These are phyloP conservation scores for Juncus effusus DNA, from an alignment of 176 grass and related monocot genomes.

Conservation along the genomic window DNA sequence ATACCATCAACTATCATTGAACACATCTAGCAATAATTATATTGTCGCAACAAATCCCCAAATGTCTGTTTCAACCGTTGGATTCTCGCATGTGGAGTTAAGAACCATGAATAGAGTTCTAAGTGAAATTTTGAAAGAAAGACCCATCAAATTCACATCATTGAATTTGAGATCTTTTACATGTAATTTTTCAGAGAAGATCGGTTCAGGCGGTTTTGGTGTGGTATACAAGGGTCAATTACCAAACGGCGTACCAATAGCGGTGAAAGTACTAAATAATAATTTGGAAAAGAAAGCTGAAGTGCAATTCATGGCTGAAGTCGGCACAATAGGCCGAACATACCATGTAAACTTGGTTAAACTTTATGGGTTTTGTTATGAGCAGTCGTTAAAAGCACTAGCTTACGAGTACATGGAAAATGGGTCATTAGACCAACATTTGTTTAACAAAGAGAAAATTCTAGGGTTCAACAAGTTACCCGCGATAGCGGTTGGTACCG, in stretches of 20 bases:
- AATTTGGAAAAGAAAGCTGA: slow-evolving; percentile 39
- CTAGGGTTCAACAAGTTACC: slow-evolving; percentile 26
- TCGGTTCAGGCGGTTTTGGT: slow-evolving; percentile 55
- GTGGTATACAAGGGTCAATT: slow-evolving; percentile 52
- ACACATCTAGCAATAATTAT: too few species aligned
- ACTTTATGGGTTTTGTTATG: slow-evolving; percentile 37
- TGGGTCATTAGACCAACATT: slow-evolving; percentile 3
- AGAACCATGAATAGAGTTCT: too few species aligned
- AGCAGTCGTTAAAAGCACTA: slow-evolving; percentile 4
- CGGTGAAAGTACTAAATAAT: slow-evolving; percentile 48
- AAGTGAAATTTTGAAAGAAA: slow-evolving; percentile 44
- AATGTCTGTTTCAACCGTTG: too few species aligned
- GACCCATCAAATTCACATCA: slow-evolving; percentile 47
- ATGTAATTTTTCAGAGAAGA: slow-evolving; percentile 23
- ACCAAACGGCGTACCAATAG: slow-evolving; percentile 41
- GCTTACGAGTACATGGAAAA: slow-evolving; percentile 20
- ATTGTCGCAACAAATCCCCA: too few species aligned
- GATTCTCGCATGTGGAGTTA: too few species aligned
- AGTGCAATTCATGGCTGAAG: slow-evolving; percentile 74
- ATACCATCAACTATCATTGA: too few species aligned
- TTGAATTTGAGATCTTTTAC: slow-evolving; percentile 40
- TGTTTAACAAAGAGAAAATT: background rate
- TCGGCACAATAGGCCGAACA: slow-evolving; percentile 60
- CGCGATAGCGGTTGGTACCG: slow-evolving; percentile 47
- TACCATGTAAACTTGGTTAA: slow-evolving; percentile 68